Percentiles rank a stretch among this genome's conserved stretches.
phyloP scores from a whole-genome alignment of 179 eudicot genomes.

The Heliamphora pulchella region DNA sequence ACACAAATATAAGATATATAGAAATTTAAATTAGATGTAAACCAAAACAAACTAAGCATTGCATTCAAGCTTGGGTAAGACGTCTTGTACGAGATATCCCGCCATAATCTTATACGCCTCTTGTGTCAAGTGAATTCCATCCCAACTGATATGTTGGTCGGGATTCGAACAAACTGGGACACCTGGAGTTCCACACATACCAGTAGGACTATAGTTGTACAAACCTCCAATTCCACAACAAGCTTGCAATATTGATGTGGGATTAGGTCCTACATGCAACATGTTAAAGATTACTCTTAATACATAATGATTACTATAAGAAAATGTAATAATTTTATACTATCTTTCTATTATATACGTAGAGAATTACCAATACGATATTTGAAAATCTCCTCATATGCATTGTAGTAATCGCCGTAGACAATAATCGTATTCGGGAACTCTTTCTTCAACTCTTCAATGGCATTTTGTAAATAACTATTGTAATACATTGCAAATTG shows the following conservation, averaged over 20 bases:
- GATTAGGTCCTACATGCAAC: background rate
- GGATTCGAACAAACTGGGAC: background rate
- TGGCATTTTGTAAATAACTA: background rate
- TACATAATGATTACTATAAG: no score
- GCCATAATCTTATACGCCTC: background rate
- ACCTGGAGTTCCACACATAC: background rate
- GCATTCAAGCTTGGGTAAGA: background rate
- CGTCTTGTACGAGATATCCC: background rate
- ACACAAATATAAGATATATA: no score
- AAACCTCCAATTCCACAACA: background rate
- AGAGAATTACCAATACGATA: background rate
- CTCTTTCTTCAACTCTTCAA: background rate
- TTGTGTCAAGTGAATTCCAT: slow-evolving; percentile 4
- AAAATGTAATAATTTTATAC: no score
- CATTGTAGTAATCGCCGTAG: background rate
- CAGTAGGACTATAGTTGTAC: background rate
- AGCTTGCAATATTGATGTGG: background rate
- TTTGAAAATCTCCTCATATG: background rate
- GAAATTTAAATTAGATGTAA: no score
- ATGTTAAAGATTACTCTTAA: background rate
- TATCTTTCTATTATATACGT: background rate
- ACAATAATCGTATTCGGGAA: background rate
- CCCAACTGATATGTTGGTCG: background rate
- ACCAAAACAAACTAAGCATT: background rate
- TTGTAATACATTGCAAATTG: background rate